Percentiles rank a stretch among this genome's conserved stretches.
Conservation (phyloP, 2,329 filamentous ascomycete species). For the Phaeosphaeria sp. region DNA sequence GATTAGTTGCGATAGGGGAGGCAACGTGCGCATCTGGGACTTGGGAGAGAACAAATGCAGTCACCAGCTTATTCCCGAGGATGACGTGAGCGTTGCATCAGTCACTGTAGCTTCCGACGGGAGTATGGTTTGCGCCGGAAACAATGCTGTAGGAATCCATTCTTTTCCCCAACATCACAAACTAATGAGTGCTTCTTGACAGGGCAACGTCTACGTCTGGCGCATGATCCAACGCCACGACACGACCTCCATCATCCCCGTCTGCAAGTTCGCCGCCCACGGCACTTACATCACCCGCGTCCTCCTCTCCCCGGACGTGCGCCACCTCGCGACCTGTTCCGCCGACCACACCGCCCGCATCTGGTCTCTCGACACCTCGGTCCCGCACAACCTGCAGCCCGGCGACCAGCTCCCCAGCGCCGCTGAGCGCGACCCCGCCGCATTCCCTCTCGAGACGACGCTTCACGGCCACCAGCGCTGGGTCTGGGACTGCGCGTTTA, state of each 20-base stretch:
- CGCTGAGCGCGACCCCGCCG: conserved; percentile 57
- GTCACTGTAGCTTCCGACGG: conserved; percentile 97
- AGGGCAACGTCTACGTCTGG: conserved; percentile 99
- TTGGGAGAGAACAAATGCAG: conserved; percentile 96
- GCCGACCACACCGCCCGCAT: conserved; percentile 96
- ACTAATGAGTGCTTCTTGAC: neutral
- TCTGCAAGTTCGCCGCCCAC: conserved; percentile 89
- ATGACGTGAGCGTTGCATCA: conserved; percentile 90
- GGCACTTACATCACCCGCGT: conserved; percentile 93
- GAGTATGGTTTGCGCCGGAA: conserved; percentile 89
- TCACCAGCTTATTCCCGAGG: conserved; percentile 94
- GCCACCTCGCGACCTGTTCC: conserved; percentile 91
- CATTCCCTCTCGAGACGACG: conserved; percentile 83
- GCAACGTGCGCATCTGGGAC: conserved; percentile 95
- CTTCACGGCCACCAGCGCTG: conserved; percentile 90
- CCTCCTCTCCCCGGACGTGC: conserved; percentile 89
- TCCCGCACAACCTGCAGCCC: conserved; percentile 44
- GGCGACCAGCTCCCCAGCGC: conserved; percentile 40
- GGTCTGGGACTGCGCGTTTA: conserved; percentile 98
- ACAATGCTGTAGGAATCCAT: conserved; percentile 72
- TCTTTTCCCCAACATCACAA: neutral
- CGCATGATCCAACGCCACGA: conserved; percentile 85
- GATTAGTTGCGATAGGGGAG: conserved; percentile 92
- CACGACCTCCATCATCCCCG: conserved; percentile 81
- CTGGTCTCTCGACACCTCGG: conserved; percentile 78